Base-by-base conservation (phyloP, 192 early-diverging fungal species). In the Podila epigama region DNA sequence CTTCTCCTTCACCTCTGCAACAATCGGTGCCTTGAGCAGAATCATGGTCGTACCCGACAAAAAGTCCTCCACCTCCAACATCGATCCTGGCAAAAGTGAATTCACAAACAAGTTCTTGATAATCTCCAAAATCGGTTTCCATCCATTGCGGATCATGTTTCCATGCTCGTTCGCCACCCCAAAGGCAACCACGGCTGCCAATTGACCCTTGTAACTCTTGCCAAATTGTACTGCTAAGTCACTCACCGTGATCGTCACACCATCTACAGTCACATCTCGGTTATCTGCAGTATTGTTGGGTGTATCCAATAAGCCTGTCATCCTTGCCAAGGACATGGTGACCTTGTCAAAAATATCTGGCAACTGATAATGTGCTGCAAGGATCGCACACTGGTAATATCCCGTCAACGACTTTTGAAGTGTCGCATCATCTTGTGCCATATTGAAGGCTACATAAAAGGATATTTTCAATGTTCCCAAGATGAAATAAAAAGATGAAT, bases 171-270 rank as follows among this genome's bases (percentile, higher is more conserved):
- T 79, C 42, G 85, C 84, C 50, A 95, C 82, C 29, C 87, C 90
- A 80, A 98, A 94, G 61, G 95, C 84, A n/a, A 97, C 84, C 7
- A 96, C 92, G 42, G 94, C 86, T 6, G 94, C 95, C 53, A 97
- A 82, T 81, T 98, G 96, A n/a, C 91, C 92, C 42, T 91, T 89
- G 66, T 93, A 93, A 66, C 92, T 94, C 37, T 89, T 83, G 58
- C 97, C 97, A 87, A 99, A 92, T 39, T 95, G 92, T 22, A 96
- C 87, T 0, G 91, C 85, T 42, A 87, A 66, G 36, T 89, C 83
- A 15, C 90, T 90, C 15, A 94, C 75, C 5, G 84, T 82, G 37
- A 86, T 78, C 18, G 84, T 82, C 10, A 67, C 53, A 44, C 81
- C 80, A 1, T 79, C 79, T 3, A 86, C 78, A 27, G 80, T 72